phyloP scores from a whole-genome alignment of 805 yeast species.

The Saccharomycopsis vini region DNA sequence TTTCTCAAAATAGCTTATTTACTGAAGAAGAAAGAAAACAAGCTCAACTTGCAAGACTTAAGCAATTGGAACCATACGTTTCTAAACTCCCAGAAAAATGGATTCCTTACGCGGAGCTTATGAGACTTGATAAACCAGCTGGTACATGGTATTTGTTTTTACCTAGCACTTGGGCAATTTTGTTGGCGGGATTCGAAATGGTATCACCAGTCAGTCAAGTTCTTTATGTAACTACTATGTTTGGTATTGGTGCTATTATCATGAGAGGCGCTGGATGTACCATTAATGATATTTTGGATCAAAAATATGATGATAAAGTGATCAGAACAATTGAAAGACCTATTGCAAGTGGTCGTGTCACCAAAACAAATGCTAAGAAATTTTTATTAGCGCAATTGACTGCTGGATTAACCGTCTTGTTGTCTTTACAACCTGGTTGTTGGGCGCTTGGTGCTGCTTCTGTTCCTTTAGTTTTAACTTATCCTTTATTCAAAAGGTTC shows the following conservation, averaged over 20 bases:
- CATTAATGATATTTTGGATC: constrained; percentile 81
- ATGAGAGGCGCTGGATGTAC: constrained; percentile 99
- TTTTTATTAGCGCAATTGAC: constrained; percentile 68
- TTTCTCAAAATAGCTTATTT: constrained; percentile 3
- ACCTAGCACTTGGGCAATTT: constrained; percentile 89
- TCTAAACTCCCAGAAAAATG: constrained; percentile 57
- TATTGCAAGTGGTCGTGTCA: constrained; percentile 79
- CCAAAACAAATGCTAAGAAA: constrained; percentile 55
- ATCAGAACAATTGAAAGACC: constrained; percentile 87
- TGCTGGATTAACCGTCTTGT: constrained; percentile 63
- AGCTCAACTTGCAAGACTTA: constrained; percentile 43
- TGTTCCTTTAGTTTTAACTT: constrained; percentile 68
- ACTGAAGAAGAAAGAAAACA: constrained; percentile 12
- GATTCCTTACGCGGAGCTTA: constrained; percentile 87
- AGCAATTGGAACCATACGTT: constrained; percentile 43
- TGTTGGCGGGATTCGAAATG: constrained; percentile 74
- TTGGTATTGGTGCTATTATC: constrained; percentile 74
- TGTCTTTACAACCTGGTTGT: constrained; percentile 71
- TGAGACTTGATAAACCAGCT: constrained; percentile 92
- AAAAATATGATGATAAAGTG: constrained; percentile 75
- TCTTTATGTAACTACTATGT: constrained; percentile 52
- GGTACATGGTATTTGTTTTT: constrained; percentile 78
- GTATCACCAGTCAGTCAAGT: constrained; percentile 64
- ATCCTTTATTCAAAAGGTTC: constrained; percentile 89
- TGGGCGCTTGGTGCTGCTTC: constrained; percentile 77